Percentiles rank a stretch among this genome's conserved stretches.
Evolutionary conservation across 2,329 filamentous ascomycete genomes (phyloP).

Genomic region (Clarireedia monteithiana): DNA sequence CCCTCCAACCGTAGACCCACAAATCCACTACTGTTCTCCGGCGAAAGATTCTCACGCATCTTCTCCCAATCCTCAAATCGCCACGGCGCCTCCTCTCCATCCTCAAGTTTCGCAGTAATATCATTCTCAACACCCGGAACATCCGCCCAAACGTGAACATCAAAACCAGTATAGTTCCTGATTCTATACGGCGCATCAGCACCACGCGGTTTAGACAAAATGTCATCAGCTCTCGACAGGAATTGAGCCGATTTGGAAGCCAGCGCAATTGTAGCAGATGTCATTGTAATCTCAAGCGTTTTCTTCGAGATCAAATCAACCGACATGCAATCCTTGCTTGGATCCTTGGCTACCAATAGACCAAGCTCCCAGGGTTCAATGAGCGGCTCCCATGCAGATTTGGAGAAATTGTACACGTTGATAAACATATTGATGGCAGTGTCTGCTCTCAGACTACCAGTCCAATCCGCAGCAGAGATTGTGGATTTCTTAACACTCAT

Average conservation of each 20-base stretch:
- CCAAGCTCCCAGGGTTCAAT: conserved; percentile 96
- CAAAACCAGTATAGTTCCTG: conserved; percentile 92
- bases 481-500: conserved; percentile 87
- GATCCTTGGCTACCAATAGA: conserved; percentile 75
- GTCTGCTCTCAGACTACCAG: conserved; percentile 76
- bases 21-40: conserved; percentile 71
- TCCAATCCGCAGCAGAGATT: conserved; percentile 84
- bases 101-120: conserved; percentile 70
- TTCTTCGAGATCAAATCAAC: conserved; percentile 85
- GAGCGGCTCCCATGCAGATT: conserved; percentile 95
- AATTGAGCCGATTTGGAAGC: conserved; percentile 91
- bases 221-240: conserved; percentile 73
- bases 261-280: conserved; percentile 86
- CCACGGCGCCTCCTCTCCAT: conserved; percentile 91
- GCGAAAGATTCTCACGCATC: conserved; percentile 85
- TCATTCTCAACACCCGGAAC: conserved; percentile 55
- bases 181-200: conserved; percentile 90
- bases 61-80: conserved; percentile 95
- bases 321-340: conserved; percentile 66
- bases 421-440: conserved; percentile 88
- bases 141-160: conserved; percentile 76
- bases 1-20: conserved; percentile 82
- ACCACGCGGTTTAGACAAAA: conserved; percentile 85
- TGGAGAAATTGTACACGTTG: conserved; percentile 98
- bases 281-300: conserved; percentile 84